These are phyloP conservation scores for Xylaria grammica DNA, from an alignment of 495 filamentous ascomycete genomes.

Conservation along the genomic window DNA sequence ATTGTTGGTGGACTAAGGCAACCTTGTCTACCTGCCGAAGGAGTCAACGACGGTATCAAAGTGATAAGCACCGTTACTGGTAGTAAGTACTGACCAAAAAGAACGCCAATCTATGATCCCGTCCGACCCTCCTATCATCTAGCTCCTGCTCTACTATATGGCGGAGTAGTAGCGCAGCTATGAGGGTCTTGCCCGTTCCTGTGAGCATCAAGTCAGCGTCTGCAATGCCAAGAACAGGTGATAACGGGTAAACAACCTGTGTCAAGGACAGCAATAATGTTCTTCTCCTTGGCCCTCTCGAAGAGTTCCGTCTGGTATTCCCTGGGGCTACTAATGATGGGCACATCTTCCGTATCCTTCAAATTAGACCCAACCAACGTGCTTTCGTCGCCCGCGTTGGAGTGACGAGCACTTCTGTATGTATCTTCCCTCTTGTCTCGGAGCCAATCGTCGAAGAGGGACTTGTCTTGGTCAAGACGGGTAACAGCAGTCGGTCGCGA, in stretches of 20 bases:
- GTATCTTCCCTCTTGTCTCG: slow-evolving; percentile 34
- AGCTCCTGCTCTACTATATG: slow-evolving; percentile 81
- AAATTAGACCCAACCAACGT: slow-evolving; percentile 32
- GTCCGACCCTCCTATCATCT: slow-evolving; percentile 66
- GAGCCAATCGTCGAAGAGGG: slow-evolving; percentile 56
- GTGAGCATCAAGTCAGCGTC: slow-evolving; percentile 19
- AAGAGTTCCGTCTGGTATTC: slow-evolving; percentile 95
- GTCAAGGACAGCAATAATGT: slow-evolving; percentile 95
- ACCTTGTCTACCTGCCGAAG: slow-evolving; percentile 77
- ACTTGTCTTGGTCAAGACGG: slow-evolving; percentile 44
- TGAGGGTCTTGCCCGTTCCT: slow-evolving; percentile 97
- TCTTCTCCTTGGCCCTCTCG: slow-evolving; percentile 82
- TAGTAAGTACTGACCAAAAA: slow-evolving; percentile 66
- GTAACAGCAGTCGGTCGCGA: not conserved
- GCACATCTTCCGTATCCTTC: slow-evolving; percentile 32
- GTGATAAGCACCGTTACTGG: not conserved
- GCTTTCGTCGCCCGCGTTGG: slow-evolving; percentile 26
- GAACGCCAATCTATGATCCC: slow-evolving; percentile 71
- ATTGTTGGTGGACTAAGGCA: slow-evolving; percentile 89
- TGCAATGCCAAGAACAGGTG: not conserved
- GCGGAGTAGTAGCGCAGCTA: slow-evolving; percentile 85
- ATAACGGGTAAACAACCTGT: slow-evolving; percentile 61
- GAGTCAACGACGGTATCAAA: not conserved
- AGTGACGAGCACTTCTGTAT: slow-evolving; percentile 28
- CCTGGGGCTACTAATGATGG: slow-evolving; percentile 73